phyloP scores from a whole-genome alignment of 225 moss, liverwort and hornwort genomes.

The Pleurozium schreberi region DNA sequence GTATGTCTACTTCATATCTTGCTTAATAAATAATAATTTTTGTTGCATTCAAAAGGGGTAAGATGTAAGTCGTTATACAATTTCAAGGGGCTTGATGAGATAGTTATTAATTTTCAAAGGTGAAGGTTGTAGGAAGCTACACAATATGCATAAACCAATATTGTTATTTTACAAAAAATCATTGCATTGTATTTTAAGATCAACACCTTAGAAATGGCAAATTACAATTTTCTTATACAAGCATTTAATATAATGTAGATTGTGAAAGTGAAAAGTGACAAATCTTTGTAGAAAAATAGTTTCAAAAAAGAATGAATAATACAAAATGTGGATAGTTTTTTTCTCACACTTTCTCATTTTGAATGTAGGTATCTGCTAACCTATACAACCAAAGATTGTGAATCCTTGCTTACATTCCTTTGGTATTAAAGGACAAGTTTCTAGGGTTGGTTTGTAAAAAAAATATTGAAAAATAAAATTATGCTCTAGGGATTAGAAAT shows the following conservation, averaged over 20 bases:
- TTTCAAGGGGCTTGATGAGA: background rate
- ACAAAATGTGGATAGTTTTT: accelerated
- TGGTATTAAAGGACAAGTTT: background rate
- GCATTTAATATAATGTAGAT: too few relatives aligned
- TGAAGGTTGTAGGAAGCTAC: background rate
- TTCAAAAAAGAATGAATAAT: background rate
- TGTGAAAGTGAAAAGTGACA: background rate
- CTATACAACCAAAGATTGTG: background rate
- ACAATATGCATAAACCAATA: too few relatives aligned
- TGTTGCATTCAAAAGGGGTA: background rate
- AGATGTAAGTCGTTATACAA: background rate
- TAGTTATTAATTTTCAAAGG: background rate
- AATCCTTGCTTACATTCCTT: background rate
- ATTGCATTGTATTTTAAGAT: background rate
- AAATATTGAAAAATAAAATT: too few relatives aligned
- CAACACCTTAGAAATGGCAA: background rate
- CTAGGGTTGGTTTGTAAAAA: accelerated
- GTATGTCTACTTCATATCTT: background rate
- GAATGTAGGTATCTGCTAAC: accelerated
- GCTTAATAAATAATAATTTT: background rate
- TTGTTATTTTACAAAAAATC: too few relatives aligned
- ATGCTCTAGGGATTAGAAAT: background rate
- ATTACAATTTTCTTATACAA: too few relatives aligned
- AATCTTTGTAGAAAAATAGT: accelerated
- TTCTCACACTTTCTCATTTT: background rate